Percentiles rank a stretch among this genome's conserved stretches.
Conservation (phyloP, 257 asterid species). For the Primulina tabacum region DNA sequence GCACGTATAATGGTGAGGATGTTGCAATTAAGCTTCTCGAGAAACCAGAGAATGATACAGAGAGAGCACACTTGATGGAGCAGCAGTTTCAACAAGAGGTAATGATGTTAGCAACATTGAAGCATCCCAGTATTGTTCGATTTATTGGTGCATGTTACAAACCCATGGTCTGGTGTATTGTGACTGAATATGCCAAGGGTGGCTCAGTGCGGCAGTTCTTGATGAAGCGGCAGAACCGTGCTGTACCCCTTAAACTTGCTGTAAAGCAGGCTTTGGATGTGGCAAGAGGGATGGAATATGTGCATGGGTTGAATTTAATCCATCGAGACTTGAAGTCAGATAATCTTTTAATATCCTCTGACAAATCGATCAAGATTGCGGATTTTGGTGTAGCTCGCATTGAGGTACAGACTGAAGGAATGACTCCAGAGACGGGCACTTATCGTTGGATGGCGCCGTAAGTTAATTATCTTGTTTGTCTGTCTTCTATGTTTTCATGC, state of each 20-base stretch:
- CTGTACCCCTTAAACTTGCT: conserved; percentile 34
- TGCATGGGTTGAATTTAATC: conserved; percentile 34
- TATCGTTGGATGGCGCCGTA: conserved; percentile 82
- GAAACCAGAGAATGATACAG: conserved; percentile 59
- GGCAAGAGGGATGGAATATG: conserved; percentile 34
- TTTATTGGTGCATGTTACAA: conserved; percentile 62
- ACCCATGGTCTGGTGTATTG: conserved; percentile 55
- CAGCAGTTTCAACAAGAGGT: conserved; percentile 71
- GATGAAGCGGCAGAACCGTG: conserved; percentile 28
- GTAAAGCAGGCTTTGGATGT: conserved; percentile 37
- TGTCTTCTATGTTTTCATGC: not conserved
- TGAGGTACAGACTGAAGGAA: conserved; percentile 39
- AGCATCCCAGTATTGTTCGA: conserved; percentile 62
- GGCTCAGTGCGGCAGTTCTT: conserved; percentile 36
- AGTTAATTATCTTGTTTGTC: conserved; percentile 23
- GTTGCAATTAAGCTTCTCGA: conserved; percentile 69
- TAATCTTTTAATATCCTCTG: conserved; percentile 33
- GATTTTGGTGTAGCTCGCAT: conserved; percentile 39
- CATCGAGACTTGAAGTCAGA: conserved; percentile 32
- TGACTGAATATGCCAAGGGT: conserved; percentile 36
- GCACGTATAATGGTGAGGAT: conserved; percentile 52
- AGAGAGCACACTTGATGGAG: conserved; percentile 56
- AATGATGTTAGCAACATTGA: conserved; percentile 59
- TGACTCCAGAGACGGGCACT: conserved; percentile 48
- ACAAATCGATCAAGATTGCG: conserved; percentile 32